Conservation (phyloP, 148 eudicot species). For the Spergularia bocconei region DNA sequence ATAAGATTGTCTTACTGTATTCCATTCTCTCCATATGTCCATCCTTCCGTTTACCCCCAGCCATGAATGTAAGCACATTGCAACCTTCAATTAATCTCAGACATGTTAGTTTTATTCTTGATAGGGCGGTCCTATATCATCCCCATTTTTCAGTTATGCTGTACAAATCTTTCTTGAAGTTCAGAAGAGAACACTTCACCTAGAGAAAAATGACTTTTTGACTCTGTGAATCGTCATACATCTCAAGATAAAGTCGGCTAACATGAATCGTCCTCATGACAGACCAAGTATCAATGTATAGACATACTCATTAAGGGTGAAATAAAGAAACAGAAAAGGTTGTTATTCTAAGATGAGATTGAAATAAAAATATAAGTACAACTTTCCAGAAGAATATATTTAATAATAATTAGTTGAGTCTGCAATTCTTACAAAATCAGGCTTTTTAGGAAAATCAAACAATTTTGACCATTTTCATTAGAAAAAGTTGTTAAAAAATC, state of each 20-base stretch:
- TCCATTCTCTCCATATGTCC: background rate
- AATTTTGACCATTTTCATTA: background rate
- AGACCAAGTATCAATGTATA: background rate
- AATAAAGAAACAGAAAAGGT: background rate
- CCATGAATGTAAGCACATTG: background rate
- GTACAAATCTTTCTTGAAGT: background rate
- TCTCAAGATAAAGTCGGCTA: background rate
- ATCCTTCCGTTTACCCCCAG: background rate
- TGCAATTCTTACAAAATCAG: too few species aligned
- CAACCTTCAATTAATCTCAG: background rate
- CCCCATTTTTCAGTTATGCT: background rate
- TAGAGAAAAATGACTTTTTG: background rate
- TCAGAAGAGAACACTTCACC: background rate
- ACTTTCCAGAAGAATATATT: too few species aligned
- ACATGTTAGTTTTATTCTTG: background rate
- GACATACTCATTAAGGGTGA: background rate
- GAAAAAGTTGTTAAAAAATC: constrained; percentile 14
- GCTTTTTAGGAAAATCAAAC: too few species aligned
- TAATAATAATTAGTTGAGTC: too few species aligned
- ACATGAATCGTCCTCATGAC: background rate
- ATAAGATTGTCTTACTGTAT: background rate
- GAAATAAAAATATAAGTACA: too few species aligned
- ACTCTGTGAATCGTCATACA: too few species aligned
- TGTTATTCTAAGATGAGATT: too few species aligned
- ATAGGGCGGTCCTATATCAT: background rate